phyloP scores from a whole-genome alignment of 352 stramenopile species.

The Pythium oligandrum region DNA sequence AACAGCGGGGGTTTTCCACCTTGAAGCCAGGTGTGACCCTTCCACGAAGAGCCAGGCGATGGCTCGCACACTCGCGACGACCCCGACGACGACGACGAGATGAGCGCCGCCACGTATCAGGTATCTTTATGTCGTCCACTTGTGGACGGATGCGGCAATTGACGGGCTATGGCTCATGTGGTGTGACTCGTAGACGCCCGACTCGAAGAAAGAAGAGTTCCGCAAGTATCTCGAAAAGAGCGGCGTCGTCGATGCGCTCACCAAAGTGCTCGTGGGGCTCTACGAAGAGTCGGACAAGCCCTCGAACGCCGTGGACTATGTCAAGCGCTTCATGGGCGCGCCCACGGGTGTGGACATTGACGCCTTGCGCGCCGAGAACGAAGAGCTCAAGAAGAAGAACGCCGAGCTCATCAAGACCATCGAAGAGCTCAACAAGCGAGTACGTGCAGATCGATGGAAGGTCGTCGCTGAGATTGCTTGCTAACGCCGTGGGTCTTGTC shows the following conservation, averaged over 20 bases:
- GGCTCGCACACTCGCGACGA: too few species aligned
- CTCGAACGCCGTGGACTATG: slow-evolving; percentile 96
- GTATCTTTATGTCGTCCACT: slow-evolving; percentile 11
- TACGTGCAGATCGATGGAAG: slow-evolving; percentile 20
- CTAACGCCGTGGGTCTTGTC: neutral
- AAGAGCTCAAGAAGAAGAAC: slow-evolving; percentile 91
- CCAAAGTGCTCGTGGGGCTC: slow-evolving; percentile 94
- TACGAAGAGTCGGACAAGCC: slow-evolving; percentile 96
- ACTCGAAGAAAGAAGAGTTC: slow-evolving; percentile 99
- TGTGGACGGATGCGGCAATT: neutral
- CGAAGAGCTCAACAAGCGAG: slow-evolving; percentile 88
- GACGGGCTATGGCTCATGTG: too few species aligned
- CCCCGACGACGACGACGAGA: slow-evolving; percentile 6
- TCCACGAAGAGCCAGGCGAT: too few species aligned
- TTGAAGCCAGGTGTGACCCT: too few species aligned
- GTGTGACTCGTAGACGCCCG: slow-evolving; percentile 67
- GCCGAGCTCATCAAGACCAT: slow-evolving; percentile 87
- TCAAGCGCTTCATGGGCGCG: slow-evolving; percentile 95
- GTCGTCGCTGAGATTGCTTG: too few species aligned
- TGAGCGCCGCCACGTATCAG: slow-evolving; percentile 59
- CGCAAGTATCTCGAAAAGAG: slow-evolving; percentile 97
- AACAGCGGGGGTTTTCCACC: too few species aligned
- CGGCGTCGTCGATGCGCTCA: slow-evolving; percentile 96
- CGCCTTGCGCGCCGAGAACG: slow-evolving; percentile 84
- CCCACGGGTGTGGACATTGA: slow-evolving; percentile 90